Conservation (phyloP, 805 yeast genomes). For the Pichia cabralensis region DNA sequence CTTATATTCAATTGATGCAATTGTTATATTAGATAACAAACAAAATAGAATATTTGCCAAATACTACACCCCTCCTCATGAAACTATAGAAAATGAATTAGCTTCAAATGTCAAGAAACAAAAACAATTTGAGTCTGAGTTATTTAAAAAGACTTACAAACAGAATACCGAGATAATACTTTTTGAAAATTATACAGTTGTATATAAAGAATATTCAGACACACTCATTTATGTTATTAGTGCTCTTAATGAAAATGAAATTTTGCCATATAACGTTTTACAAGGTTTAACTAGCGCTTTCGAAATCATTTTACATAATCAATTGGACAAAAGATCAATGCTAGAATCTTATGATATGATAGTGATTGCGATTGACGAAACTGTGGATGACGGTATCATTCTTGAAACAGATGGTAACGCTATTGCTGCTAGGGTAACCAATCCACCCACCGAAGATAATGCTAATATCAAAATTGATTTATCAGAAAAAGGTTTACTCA, state of each 20-base stretch:
- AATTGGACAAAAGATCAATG: slow-evolving; percentile 69
- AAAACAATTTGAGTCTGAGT: slow-evolving; percentile 59
- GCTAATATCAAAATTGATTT: slow-evolving; percentile 51
- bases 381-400: slow-evolving; percentile 87
- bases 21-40: slow-evolving; percentile 68
- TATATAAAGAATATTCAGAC: slow-evolving; percentile 82
- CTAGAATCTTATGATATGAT: slow-evolving; percentile 81
- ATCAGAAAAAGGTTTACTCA: slow-evolving; percentile 66
- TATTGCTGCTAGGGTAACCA: slow-evolving; percentile 86
- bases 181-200: slow-evolving; percentile 67
- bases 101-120: slow-evolving; percentile 43
- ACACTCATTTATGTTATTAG: slow-evolving; percentile 64
- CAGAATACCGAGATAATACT: slow-evolving; percentile 72
- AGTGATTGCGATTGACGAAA: slow-evolving; percentile 79
- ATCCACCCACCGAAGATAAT: slow-evolving; percentile 64
- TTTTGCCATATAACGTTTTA: slow-evolving; percentile 63
- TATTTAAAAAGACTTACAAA: slow-evolving; percentile 71
- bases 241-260: slow-evolving; percentile 75
- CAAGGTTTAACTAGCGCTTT: slow-evolving; percentile 74
- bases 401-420: slow-evolving; percentile 83
- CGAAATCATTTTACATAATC: slow-evolving; percentile 58
- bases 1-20: slow-evolving; percentile 73
- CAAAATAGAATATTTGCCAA: slow-evolving; percentile 78
- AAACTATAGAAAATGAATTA: slow-evolving; percentile 24
- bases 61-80: slow-evolving; percentile 66